Evolutionary conservation across 2,329 filamentous ascomycete species (phyloP).

Genomic region (Xylogone sp.): DNA sequence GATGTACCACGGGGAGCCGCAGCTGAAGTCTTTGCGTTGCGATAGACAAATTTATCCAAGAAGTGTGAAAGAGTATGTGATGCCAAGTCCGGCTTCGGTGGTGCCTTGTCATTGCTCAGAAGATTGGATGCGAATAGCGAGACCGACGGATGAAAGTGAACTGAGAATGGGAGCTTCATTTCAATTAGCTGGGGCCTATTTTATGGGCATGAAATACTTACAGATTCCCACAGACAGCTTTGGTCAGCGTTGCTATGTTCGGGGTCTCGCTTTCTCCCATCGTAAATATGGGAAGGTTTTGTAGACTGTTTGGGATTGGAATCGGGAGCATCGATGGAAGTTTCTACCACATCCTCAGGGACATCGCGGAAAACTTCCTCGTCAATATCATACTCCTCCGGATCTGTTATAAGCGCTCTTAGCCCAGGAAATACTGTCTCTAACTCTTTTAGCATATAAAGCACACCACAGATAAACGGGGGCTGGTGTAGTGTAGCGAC

Average conservation of each 20-base stretch:
- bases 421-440: conserved; percentile 77
- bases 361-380: conserved; percentile 56
- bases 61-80: conserved; percentile 93
- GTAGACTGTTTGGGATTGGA: conserved; percentile 1
- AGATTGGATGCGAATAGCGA: conserved; percentile 75
- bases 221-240: conserved; percentile 89
- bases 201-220: conserved; percentile 36
- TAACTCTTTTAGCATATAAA: conserved; percentile 84
- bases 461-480: conserved; percentile 86
- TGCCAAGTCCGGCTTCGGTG: conserved; percentile 84
- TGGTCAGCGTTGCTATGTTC: conserved; percentile 90
- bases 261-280: conserved; percentile 87
- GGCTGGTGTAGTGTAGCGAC: conserved; percentile 85
- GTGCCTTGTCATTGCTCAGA: conserved; percentile 64
- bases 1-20: conserved; percentile 70
- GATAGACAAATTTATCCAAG: conserved; percentile 97
- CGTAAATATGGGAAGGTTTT: conserved; percentile 51
- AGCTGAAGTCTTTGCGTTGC: conserved; percentile 72
- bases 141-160: conserved; percentile 92
- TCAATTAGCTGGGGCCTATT: conserved; percentile 8
- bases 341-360: conserved; percentile 47
- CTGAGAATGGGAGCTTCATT: conserved; percentile 57
- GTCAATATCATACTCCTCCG: conserved; percentile 70
- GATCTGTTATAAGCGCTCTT: conserved; percentile 71
- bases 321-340: conserved; percentile 14